A percentile compares a stretch with the other conserved stretches of the same genome.
Conservation (phyloP, 345 rosid genomes). For the Brassica juncea region DNA sequence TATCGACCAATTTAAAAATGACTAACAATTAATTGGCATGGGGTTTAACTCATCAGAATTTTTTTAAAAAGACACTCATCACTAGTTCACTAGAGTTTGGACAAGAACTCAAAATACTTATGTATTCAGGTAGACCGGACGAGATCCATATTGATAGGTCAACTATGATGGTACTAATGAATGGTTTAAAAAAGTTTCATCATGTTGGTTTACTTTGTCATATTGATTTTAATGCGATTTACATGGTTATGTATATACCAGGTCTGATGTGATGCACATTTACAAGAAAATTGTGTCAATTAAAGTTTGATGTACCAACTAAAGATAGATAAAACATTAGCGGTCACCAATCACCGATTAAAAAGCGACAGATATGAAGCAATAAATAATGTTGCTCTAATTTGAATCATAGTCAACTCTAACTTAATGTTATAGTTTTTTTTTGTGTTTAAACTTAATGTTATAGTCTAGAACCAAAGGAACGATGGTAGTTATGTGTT, state of each 20-base stretch:
- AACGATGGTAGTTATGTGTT: not conserved
- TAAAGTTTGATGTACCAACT: constrained; percentile 18
- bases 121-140: not conserved
- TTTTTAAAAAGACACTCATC: constrained; percentile 4
- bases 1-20: not conserved
- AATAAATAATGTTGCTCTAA: not conserved
- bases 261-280: constrained; percentile 17
- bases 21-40: not conserved
- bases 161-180: not conserved
- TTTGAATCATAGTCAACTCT: constrained; percentile 26
- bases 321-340: constrained; percentile 28
- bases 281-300: not conserved
- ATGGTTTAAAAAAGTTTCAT: not conserved
- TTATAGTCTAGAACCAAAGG: not conserved
- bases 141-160: not conserved
- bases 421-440: not conserved
- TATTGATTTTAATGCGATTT: constrained; percentile 9
- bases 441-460: not conserved
- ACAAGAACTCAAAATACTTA: not conserved
- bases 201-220: not conserved
- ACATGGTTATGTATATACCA: not conserved
- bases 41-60: not conserved
- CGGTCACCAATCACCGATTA: constrained; percentile 20
- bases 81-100: constrained; percentile 12
- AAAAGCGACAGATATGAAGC: constrained; percentile 4